Conservation (phyloP, 148 eudicot genomes). For the Cornus controversa region DNA sequence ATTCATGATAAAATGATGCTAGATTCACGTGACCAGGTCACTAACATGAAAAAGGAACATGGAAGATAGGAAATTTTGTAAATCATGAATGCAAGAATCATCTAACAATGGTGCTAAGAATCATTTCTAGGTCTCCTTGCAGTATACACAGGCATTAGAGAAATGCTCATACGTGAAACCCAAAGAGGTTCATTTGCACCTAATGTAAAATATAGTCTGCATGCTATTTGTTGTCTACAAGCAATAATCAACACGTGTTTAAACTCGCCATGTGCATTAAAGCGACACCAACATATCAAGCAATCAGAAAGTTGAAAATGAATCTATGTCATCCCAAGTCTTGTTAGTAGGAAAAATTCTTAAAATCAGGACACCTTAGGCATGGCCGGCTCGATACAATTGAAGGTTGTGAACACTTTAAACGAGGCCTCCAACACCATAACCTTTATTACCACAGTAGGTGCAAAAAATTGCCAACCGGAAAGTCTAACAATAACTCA, state of each 20-base stretch:
- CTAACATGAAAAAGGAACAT: too few relatives aligned
- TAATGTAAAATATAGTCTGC: background rate
- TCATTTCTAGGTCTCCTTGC: background rate
- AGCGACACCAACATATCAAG: background rate
- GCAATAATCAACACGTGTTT: background rate
- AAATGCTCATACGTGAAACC: too few relatives aligned
- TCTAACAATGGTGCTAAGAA: background rate
- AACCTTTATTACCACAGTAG: too few relatives aligned
- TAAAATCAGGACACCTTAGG: too few relatives aligned
- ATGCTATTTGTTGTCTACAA: background rate
- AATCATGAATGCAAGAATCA: background rate
- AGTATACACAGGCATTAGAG: background rate
- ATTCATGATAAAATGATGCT: too few relatives aligned
- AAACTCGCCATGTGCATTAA: background rate
- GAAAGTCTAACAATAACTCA: too few relatives aligned
- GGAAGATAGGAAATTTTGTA: background rate
- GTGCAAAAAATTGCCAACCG: too few relatives aligned
- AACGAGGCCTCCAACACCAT: too few relatives aligned
- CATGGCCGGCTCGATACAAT: too few relatives aligned
- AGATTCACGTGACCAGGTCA: too few relatives aligned
- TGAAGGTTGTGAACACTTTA: too few relatives aligned
- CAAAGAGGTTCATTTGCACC: background rate
- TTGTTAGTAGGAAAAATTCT: background rate
- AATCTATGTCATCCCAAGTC: background rate
- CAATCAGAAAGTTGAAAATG: background rate